Percentiles rank a stretch among this genome's conserved stretches.
Conservation (phyloP, 441 rosid species). For the California macrophylla region DNA sequence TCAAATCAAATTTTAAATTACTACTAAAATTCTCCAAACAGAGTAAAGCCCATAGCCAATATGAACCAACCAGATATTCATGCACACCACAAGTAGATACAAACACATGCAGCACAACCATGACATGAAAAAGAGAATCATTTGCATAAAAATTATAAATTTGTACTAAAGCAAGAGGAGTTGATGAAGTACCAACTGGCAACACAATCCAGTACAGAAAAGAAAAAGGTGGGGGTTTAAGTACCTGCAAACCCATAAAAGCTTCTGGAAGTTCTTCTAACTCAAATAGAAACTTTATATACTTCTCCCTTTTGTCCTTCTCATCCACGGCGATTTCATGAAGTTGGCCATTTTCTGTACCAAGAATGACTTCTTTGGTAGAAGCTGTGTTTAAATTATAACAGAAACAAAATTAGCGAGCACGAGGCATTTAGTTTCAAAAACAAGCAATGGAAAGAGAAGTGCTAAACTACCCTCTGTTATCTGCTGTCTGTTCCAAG, state of each 20-base stretch:
- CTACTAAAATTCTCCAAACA: background rate
- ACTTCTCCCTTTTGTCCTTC: constrained; percentile 93
- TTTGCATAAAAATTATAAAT: background rate
- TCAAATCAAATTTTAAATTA: background rate
- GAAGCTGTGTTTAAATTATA: constrained; percentile 42
- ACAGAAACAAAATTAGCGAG: constrained; percentile 14
- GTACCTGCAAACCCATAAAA: constrained; percentile 89
- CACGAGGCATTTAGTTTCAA: constrained; percentile 7
- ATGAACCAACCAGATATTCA: background rate
- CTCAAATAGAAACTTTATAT: constrained; percentile 70
- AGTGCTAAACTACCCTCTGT: constrained; percentile 61
- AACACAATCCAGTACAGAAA: constrained; percentile 12
- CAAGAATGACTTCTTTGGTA: constrained; percentile 83
- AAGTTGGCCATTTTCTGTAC: constrained; percentile 85
- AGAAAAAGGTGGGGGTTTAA: background rate
- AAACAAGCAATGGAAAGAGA: background rate
- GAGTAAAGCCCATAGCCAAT: background rate
- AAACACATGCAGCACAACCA: background rate
- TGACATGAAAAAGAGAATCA: background rate
- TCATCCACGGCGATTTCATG: constrained; percentile 90
- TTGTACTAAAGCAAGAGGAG: background rate
- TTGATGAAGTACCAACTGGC: constrained; percentile 10
- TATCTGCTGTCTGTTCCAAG: constrained; percentile 92
- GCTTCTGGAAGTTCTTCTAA: constrained; percentile 88
- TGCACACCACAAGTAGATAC: background rate